Percentiles rank a stretch among this genome's conserved stretches.
Conservation (phyloP, 108 stramenopile species). For the Aureococcus anophagefferens region DNA sequence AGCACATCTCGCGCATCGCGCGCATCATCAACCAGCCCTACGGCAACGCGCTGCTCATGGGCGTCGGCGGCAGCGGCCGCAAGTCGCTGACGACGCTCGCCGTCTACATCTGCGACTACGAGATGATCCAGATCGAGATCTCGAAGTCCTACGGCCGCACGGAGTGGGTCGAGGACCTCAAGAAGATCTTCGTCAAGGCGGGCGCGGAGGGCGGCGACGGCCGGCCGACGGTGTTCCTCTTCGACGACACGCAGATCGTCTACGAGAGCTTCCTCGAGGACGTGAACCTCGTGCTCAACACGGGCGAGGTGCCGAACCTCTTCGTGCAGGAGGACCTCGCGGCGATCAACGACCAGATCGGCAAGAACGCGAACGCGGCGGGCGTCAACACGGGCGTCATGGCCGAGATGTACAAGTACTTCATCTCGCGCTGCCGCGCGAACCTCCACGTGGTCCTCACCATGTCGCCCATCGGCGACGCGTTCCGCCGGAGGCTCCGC, state of each 20-base stretch:
- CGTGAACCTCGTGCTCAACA: slow-evolving; percentile 57
- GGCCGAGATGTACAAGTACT: slow-evolving; percentile 35
- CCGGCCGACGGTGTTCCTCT: slow-evolving; percentile 50
- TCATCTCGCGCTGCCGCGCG: slow-evolving; percentile 38
- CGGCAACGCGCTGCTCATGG: slow-evolving; percentile 54
- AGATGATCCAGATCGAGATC: slow-evolving; percentile 51
- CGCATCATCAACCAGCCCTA: slow-evolving; percentile 46
- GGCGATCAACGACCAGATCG: slow-evolving; percentile 33
- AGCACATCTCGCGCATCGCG: slow-evolving; percentile 49
- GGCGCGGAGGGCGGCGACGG: slow-evolving; percentile 26
- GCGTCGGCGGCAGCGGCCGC: slow-evolving; percentile 53
- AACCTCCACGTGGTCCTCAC: slow-evolving; percentile 55
- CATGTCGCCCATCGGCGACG: slow-evolving; percentile 52
- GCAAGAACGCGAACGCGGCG: slow-evolving; percentile 22
- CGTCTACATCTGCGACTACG: slow-evolving; percentile 40
- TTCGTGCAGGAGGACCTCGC: slow-evolving; percentile 44
- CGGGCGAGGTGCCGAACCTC: slow-evolving; percentile 56
- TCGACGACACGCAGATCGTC: slow-evolving; percentile 56
- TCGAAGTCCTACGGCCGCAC: slow-evolving; percentile 42
- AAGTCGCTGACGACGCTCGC: slow-evolving; percentile 50
- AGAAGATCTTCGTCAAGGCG: slow-evolving; percentile 37
- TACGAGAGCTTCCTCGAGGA: slow-evolving; percentile 54
- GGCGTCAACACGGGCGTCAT: slow-evolving; percentile 29
- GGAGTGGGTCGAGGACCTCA: slow-evolving; percentile 55
- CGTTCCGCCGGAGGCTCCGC: slow-evolving; percentile 49